Conservation (phyloP, 768 basidiomycete species). For the Agrocybe praecox region DNA sequence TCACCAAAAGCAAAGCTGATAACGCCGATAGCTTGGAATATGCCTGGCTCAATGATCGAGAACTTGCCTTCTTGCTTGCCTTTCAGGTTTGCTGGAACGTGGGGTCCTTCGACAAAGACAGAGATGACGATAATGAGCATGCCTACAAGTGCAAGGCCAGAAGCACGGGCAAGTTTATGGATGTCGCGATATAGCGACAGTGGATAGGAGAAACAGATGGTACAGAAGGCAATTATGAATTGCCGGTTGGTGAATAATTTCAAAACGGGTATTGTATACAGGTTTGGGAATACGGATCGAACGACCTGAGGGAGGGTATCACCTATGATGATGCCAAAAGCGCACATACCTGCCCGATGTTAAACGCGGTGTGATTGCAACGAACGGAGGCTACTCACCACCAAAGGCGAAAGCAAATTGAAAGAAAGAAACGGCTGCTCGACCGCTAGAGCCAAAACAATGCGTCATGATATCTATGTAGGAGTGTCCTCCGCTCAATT, state of each 20-base stretch:
- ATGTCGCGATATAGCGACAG: conserved; percentile 96
- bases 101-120: conserved; percentile 82
- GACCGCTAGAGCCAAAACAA: conserved; percentile 90
- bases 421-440: conserved; percentile 93
- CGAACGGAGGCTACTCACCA: conserved; percentile 46
- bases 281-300: conserved; percentile 77
- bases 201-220: conserved; percentile 88
- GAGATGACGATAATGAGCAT: conserved; percentile 93
- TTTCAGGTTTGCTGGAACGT: conserved; percentile 70
- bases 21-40: conserved; percentile 96
- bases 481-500: conserved; percentile 88
- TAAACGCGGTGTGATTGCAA: neutral
- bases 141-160: conserved; percentile 86
- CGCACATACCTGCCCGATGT: conserved; percentile 80
- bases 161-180: conserved; percentile 93
- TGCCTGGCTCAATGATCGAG: conserved; percentile 74
- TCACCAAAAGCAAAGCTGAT: conserved; percentile 89
- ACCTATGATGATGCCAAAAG: conserved; percentile 97
- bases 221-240: conserved; percentile 88
- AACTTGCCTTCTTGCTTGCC: conserved; percentile 78
- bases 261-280: conserved; percentile 70
- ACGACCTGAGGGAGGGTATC: conserved; percentile 97
- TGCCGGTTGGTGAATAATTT: conserved; percentile 81
- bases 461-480: conserved; percentile 95
- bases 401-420: conserved; percentile 98